phyloP scores from a whole-genome alignment of 371 early-diverging fungal genomes.

The Batrachochytrium dendrobatidis region DNA sequence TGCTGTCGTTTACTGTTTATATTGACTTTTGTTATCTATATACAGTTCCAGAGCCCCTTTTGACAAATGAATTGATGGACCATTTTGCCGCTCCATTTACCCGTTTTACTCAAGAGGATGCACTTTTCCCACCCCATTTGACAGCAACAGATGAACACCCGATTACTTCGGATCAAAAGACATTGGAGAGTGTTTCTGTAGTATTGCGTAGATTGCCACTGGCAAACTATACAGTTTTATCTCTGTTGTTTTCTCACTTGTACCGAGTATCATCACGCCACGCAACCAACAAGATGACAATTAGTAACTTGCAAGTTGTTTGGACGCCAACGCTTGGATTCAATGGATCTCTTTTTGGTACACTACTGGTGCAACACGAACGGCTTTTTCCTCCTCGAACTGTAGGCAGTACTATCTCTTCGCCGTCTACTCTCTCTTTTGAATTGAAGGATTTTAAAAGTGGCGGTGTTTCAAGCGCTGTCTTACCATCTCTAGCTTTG shows the following conservation, averaged over 20 bases:
- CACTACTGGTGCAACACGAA: slow-evolving; percentile 1
- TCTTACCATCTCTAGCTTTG: too few species aligned
- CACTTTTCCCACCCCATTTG: neutral
- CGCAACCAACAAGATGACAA: slow-evolving; percentile 35
- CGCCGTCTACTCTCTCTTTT: too few species aligned
- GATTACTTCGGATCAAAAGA: slow-evolving; percentile 6
- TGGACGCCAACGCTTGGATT: slow-evolving; percentile 34
- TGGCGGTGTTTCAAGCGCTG: too few species aligned
- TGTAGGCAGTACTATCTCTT: too few species aligned
- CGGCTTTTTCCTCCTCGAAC: slow-evolving; percentile 2
- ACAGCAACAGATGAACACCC: neutral
- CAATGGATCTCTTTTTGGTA: slow-evolving; percentile 12
- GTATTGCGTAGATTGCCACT: slow-evolving; percentile 18
- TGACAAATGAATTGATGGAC: slow-evolving; percentile 1
- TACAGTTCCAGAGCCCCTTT: slow-evolving; percentile 10
- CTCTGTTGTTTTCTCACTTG: slow-evolving; percentile 26
- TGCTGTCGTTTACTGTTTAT: slow-evolving; percentile 1
- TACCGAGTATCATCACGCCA: slow-evolving; percentile 12
- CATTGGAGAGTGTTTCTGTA: slow-evolving; percentile 3
- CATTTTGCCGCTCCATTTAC: slow-evolving; percentile 1
- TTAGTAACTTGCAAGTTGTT: slow-evolving; percentile 34
- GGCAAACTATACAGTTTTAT: slow-evolving; percentile 21
- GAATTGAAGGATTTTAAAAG: too few species aligned
- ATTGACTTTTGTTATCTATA: neutral
- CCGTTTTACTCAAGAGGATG: slow-evolving; percentile 6